phyloP scores from a whole-genome alignment of 2,329 filamentous ascomycete species.

The Penicillium vulpinum region DNA sequence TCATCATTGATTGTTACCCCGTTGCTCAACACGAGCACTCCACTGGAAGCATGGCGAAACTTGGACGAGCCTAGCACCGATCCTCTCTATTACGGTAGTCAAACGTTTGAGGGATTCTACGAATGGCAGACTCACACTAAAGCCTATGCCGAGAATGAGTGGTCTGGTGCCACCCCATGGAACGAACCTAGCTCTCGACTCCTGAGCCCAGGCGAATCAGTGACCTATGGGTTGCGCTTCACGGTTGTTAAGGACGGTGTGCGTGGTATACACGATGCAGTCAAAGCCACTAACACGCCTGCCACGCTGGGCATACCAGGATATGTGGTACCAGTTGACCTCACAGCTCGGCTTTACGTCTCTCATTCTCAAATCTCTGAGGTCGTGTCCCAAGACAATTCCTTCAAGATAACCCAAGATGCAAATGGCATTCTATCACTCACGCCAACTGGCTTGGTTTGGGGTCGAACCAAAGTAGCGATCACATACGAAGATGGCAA shows the following conservation, averaged over 20 bases:
- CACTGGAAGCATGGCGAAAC: background rate
- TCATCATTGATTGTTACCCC: background rate
- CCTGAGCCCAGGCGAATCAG: background rate
- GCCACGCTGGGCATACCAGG: background rate
- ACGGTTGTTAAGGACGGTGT: background rate
- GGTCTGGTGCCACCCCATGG: slow-evolving; percentile 55
- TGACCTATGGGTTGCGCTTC: background rate
- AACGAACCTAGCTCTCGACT: slow-evolving; percentile 37
- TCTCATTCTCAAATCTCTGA: background rate
- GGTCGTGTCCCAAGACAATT: background rate
- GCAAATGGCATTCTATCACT: background rate
- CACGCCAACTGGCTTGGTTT: background rate
- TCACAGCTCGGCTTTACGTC: background rate
- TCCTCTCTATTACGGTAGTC: slow-evolving; percentile 52
- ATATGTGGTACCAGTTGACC: background rate
- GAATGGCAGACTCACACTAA: slow-evolving; percentile 59
- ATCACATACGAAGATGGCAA: background rate
- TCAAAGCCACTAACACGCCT: background rate
- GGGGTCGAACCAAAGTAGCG: background rate
- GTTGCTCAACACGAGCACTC: background rate
- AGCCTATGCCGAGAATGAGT: slow-evolving; percentile 59
- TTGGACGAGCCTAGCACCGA: slow-evolving; percentile 48
- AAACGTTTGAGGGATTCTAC: slow-evolving; percentile 62
- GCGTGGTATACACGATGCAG: background rate
- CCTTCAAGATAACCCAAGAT: background rate